A percentile compares a stretch with the other conserved stretches of the same genome.
Evolutionary conservation across 139 green algal species (phyloP).

Genomic region (Pleodorina starrii): DNA sequence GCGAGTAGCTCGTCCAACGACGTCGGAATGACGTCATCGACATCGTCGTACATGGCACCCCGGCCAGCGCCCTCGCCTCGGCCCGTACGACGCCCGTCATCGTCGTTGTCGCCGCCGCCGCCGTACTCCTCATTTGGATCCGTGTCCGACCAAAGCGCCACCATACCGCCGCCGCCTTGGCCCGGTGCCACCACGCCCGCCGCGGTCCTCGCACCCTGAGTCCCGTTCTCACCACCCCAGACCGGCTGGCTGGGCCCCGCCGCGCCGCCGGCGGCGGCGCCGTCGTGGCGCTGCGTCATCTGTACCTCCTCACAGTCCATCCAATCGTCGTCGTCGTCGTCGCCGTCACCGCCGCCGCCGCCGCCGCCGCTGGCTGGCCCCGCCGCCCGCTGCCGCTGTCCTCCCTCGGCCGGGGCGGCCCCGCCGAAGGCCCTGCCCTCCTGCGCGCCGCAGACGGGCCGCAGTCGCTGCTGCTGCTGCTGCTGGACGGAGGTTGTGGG

Average conservation of each 20-base stretch:
- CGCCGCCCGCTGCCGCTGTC: neutral
- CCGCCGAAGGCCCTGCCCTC: too few species aligned
- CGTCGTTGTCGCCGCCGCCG: neutral
- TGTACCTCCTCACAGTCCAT: neutral
- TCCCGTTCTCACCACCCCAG: too few species aligned
- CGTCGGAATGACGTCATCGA: neutral
- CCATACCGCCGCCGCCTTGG: too few species aligned
- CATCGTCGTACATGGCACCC: neutral
- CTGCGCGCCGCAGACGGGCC: neutral
- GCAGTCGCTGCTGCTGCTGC: neutral
- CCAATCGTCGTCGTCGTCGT: neutral
- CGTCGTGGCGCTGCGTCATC: slow-evolving; percentile 25
- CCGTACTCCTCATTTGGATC: neutral
- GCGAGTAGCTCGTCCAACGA: slow-evolving; percentile 14
- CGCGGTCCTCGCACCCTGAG: too few species aligned
- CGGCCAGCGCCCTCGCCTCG: neutral
- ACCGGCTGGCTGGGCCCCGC: neutral
- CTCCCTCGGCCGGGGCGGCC: too few species aligned
- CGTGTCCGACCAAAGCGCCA: neutral
- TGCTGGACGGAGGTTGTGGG: neutral
- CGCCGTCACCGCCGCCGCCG: neutral
- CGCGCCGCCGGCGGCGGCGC: neutral
- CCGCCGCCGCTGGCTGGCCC: neutral
- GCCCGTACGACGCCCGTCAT: too few species aligned
- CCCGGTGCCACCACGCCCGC: neutral